Evolutionary conservation across 352 stramenopile species (phyloP).

Genomic region (Phytophthora boehmeriae): DNA sequence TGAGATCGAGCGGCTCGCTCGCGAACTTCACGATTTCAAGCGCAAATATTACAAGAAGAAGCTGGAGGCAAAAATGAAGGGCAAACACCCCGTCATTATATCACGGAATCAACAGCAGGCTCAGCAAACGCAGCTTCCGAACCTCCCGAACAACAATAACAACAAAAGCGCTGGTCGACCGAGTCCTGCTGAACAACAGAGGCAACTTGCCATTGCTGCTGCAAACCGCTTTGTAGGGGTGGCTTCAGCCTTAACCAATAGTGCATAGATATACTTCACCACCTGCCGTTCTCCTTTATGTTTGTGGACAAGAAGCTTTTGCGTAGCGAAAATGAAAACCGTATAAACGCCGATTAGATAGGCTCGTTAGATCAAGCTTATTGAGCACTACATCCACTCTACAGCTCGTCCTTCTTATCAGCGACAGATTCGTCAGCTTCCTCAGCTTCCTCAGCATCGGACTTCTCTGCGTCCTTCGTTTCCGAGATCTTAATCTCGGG

Average conservation of each 20-base stretch:
- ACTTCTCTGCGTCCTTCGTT: conserved; percentile 40
- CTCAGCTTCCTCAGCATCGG: conserved; percentile 30
- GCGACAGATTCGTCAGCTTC: conserved; percentile 25
- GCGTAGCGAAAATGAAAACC: conserved; percentile 25
- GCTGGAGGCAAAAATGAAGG: conserved; percentile 84
- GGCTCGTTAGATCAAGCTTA: conserved; percentile 10
- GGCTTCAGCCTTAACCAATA: conserved; percentile 94
- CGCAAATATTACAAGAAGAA: conserved; percentile 96
- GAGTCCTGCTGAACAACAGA: conserved; percentile 75
- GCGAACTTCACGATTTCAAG: conserved; percentile 95
- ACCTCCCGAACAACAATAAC: conserved; percentile 40
- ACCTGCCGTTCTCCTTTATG: not conserved
- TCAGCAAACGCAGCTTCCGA: conserved; percentile 33
- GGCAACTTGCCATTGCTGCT: conserved; percentile 82
- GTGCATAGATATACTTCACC: conserved; percentile 16
- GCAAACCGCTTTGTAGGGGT: conserved; percentile 93
- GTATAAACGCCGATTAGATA: conserved; percentile 11
- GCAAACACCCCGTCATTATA: conserved; percentile 49
- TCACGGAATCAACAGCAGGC: conserved; percentile 35
- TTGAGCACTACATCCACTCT: conserved; percentile 13
- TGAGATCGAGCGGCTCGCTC: conserved; percentile 92
- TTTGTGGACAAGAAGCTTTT: not conserved
- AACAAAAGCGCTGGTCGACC: conserved; percentile 41
- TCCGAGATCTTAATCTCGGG: conserved; percentile 90
- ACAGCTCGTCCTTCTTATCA: conserved; percentile 81